phyloP scores from a whole-genome alignment of 2,329 filamentous ascomycete species.

The Westerdykella sp. region DNA sequence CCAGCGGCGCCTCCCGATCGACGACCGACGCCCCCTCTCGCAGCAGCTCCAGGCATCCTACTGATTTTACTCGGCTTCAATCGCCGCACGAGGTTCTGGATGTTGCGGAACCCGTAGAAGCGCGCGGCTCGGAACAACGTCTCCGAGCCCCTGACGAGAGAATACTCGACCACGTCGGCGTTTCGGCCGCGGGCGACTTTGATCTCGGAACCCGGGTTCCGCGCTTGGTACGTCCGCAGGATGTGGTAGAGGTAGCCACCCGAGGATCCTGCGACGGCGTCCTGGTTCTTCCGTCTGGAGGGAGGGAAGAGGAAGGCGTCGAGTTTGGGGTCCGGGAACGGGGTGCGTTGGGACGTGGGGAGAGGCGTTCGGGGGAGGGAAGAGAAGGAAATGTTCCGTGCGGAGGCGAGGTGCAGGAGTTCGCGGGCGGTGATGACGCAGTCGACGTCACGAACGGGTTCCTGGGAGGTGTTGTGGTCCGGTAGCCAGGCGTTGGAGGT shows the following conservation, averaged over 20 bases:
- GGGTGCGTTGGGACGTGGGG: conserved; percentile 39
- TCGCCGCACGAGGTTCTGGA: conserved; percentile 92
- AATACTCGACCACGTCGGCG: conserved; percentile 82
- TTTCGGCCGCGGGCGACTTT: conserved; percentile 73
- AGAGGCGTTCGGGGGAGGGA: conserved; percentile 57
- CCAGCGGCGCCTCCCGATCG: conserved; percentile 66
- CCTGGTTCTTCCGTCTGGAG: conserved; percentile 35
- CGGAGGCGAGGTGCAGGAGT: conserved; percentile 79
- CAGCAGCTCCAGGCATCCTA: conserved; percentile 33
- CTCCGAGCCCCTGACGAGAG: conserved; percentile 49
- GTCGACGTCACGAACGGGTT: conserved; percentile 74
- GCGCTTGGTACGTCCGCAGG: conserved; percentile 65
- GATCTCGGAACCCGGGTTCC: conserved; percentile 66
- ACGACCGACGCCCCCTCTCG: conserved; percentile 35
- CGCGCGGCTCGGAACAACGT: conserved; percentile 52
- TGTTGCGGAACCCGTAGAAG: conserved; percentile 97
- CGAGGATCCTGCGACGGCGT: conserved; percentile 65
- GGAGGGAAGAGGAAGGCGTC: conserved; percentile 67
- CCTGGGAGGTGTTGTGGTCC: conserved; percentile 13
- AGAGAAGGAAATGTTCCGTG: conserved; percentile 72
- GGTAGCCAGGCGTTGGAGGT: conserved; percentile 68
- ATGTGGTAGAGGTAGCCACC: conserved; percentile 87
- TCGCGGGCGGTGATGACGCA: conserved; percentile 97
- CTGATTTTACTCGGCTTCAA: conserved; percentile 75
- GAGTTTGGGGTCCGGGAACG: conserved; percentile 68